Evolutionary conservation across 2,329 filamentous ascomycete genomes (phyloP), one percentile per base, ranked within the genome.

Genomic region (Talaromyces verruculosus): DNA sequence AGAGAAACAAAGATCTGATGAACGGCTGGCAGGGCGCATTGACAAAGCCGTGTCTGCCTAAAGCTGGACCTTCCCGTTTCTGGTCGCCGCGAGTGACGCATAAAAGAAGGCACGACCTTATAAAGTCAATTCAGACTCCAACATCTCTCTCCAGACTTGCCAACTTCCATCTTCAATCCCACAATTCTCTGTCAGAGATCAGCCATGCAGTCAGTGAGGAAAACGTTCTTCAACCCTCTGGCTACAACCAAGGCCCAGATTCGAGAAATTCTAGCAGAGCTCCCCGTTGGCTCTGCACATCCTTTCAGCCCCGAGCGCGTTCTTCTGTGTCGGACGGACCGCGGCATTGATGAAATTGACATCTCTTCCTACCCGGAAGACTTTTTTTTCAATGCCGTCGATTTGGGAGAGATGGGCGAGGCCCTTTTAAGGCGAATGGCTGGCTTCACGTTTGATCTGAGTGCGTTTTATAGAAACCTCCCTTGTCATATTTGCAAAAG

Each of bases 331-430:
- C 63, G 57, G 57, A 65, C 57, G 47, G 57, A 65, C 28, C 19
- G 6, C 10, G 63, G 63, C 7, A 61, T 65, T 35, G 35, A 55
- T 61, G 63, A 61, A 45, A 61, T 65, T 5, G 63, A 65, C 28
- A 59, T 61, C 15, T 65, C 63, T 35, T 61, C 43, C 45, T 61
- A 61, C 49, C 43, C 63, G 17, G 63, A 53, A 55, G 63, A 61
- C 63, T 65, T 61, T 25, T 65, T 65, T 25, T 60, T 65, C 49
- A 63, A 66, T 41, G 64, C 57, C n/a, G 64, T 66, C 37, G 64
- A 66, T 63, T 63, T 66, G 47, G 64, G 60, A 17, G 64, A 66
- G 64, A 66, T 66, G 64, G 64, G 64, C 3, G 63, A 65, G 57
- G 28, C 41, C 13, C 57, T 65, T 28, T 41, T 59, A 5, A 55